Percentiles rank a stretch among this genome's conserved stretches.
phyloP scores from a whole-genome alignment of 1,139 yeast genomes.

The Arxiozyma slooffiae region DNA sequence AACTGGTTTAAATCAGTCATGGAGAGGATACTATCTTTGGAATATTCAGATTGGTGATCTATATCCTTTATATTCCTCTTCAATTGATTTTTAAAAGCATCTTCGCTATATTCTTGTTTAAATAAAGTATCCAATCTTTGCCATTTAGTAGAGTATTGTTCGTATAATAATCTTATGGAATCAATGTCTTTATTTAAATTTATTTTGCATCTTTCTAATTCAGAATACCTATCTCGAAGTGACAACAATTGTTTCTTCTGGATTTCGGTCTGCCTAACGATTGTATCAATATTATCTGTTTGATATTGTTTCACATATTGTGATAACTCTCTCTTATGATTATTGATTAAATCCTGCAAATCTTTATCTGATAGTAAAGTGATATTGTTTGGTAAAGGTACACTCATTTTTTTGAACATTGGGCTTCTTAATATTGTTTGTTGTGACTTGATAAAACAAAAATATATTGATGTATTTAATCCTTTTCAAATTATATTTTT shows the following conservation, averaged over 20 bases:
- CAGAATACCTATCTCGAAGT: conserved; percentile 13
- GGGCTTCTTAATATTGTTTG: neutral
- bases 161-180: conserved; percentile 15
- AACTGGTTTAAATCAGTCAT: conserved; percentile 8
- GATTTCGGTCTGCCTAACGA: conserved; percentile 7
- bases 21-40: conserved; percentile 9
- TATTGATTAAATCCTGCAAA: conserved; percentile 15
- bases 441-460: too few species aligned
- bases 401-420: neutral
- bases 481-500: too few species aligned
- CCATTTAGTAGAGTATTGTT: conserved; percentile 22
- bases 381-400: conserved; percentile 19
- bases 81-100: conserved; percentile 15
- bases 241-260: conserved; percentile 10
- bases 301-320: conserved; percentile 20
- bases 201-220: conserved; percentile 14
- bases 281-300: conserved; percentile 9
- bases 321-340: conserved; percentile 14
- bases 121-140: conserved; percentile 19
- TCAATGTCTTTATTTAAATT: conserved; percentile 13
- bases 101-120: conserved; percentile 17
- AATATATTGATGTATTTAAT: too few species aligned
- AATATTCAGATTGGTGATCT: conserved; percentile 13
- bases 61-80: conserved; percentile 11
- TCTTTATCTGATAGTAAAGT: conserved; percentile 19